These are phyloP conservation scores for Glebionis coronaria DNA, from an alignment of 129 eudicot genomes.

Conservation along the genomic window DNA sequence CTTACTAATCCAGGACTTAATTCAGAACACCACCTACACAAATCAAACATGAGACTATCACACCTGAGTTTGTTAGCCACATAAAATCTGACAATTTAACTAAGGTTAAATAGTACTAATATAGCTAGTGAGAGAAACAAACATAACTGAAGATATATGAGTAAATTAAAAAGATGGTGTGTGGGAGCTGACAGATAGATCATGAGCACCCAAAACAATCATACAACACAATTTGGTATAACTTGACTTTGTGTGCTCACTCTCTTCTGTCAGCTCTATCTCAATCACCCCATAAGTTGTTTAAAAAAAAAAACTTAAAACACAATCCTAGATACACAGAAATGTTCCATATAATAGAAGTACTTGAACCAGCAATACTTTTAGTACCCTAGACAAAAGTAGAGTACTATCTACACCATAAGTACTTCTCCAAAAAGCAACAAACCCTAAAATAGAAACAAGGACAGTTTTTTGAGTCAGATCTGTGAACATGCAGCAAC, in stretches of 20 bases:
- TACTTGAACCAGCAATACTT: too few species aligned
- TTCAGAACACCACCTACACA: too few species aligned
- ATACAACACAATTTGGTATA: slow-evolving; percentile 24
- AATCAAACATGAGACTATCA: too few species aligned
- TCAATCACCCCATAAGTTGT: slow-evolving; percentile 11
- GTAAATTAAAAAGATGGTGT: background rate
- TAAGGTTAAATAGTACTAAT: background rate
- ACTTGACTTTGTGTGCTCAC: slow-evolving; percentile 47
- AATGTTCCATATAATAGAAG: too few species aligned
- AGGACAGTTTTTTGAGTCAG: slow-evolving; percentile 12
- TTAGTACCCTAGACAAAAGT: too few species aligned
- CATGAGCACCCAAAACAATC: slow-evolving; percentile 49
- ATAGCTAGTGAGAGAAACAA: background rate
- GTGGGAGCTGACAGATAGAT: slow-evolving; percentile 41
- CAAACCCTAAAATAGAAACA: slow-evolving; percentile 22
- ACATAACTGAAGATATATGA: background rate
- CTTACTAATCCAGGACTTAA: too few species aligned
- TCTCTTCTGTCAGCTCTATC: slow-evolving; percentile 47
- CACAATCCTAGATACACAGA: too few species aligned
- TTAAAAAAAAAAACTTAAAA: too few species aligned
- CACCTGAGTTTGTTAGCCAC: too few species aligned
- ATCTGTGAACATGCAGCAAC: slow-evolving; percentile 33
- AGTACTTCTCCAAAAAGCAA: slow-evolving; percentile 12
- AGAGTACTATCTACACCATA: background rate
- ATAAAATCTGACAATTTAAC: too few species aligned